Evolutionary conservation across 306 rosid species (phyloP).

Genomic region (Quercus alba): DNA sequence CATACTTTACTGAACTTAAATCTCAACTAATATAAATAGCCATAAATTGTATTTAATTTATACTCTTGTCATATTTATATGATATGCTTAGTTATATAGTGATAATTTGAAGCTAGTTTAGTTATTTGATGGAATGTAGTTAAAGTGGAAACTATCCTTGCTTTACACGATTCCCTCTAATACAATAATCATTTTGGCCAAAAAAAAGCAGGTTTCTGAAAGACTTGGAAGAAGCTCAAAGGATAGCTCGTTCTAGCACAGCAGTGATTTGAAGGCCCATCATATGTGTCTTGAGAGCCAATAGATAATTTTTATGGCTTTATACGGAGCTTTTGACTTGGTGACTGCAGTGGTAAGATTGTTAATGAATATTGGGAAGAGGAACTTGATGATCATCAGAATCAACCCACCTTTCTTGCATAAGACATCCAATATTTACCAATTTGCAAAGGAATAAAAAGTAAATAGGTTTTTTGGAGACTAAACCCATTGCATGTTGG

Average conservation of each 20-base stretch:
- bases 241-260: conserved; percentile 58
- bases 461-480: too few species aligned
- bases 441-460: too few species aligned
- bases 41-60: too few species aligned
- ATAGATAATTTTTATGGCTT: conserved; percentile 9
- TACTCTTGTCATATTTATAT: too few species aligned
- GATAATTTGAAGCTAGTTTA: conserved; percentile 2
- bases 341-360: background rate
- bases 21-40: too few species aligned
- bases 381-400: too few species aligned
- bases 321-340: conserved; percentile 6
- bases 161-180: background rate
- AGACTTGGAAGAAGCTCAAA: conserved; percentile 98
- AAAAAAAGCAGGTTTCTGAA: conserved; percentile 63
- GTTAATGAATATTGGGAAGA: too few species aligned
- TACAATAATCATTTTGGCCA: conserved; percentile 10
- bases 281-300: conserved; percentile 20
- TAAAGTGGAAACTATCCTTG: conserved; percentile 1
- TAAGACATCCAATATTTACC: too few species aligned
- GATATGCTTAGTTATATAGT: too few species aligned
- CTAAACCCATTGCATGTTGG: too few species aligned
- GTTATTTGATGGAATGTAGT: conserved; percentile 15
- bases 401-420: too few species aligned
- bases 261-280: conserved; percentile 41
- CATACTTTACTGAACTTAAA: too few species aligned